A percentile compares a stretch with the other conserved stretches of the same genome.
These are phyloP conservation scores for Erigeron canadensis DNA, from an alignment of 129 eudicot genomes.

Conservation along the genomic window DNA sequence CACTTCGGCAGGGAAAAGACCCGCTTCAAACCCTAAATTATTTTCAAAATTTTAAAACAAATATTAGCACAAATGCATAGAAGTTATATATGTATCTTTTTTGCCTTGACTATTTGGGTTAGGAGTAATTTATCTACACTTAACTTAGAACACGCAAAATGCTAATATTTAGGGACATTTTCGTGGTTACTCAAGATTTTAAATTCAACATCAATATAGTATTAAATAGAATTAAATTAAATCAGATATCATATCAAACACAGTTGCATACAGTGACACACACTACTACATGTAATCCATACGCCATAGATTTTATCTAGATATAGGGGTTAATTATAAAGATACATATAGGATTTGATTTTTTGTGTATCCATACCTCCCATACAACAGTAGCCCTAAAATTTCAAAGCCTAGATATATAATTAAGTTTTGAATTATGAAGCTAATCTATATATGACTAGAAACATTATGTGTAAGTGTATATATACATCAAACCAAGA, in stretches of 20 bases:
- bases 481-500: slow-evolving; percentile 6
- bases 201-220: no score
- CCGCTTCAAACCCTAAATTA: slow-evolving; percentile 73
- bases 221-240: no score
- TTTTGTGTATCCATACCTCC: not conserved
- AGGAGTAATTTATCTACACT: slow-evolving; percentile 14
- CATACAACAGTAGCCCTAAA: slow-evolving; percentile 25
- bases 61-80: not conserved
- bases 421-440: slow-evolving; percentile 30
- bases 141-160: slow-evolving; percentile 32
- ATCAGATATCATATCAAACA: slow-evolving; percentile 27
- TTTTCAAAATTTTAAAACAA: not conserved
- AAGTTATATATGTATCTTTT: not conserved
- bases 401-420: slow-evolving; percentile 35
- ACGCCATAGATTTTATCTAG: slow-evolving; percentile 33
- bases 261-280: slow-evolving; percentile 35
- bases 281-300: slow-evolving; percentile 31
- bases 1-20: slow-evolving; percentile 72
- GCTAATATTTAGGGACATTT: not conserved
- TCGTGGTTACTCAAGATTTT: no score
- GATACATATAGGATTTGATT: not conserved
- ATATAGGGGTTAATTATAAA: slow-evolving; percentile 22
- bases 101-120: slow-evolving; percentile 3
- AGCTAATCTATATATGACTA: slow-evolving; percentile 30
- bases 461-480: not conserved